Conservation (phyloP, 1,139 yeast species). For the Eremothecium coryli region DNA sequence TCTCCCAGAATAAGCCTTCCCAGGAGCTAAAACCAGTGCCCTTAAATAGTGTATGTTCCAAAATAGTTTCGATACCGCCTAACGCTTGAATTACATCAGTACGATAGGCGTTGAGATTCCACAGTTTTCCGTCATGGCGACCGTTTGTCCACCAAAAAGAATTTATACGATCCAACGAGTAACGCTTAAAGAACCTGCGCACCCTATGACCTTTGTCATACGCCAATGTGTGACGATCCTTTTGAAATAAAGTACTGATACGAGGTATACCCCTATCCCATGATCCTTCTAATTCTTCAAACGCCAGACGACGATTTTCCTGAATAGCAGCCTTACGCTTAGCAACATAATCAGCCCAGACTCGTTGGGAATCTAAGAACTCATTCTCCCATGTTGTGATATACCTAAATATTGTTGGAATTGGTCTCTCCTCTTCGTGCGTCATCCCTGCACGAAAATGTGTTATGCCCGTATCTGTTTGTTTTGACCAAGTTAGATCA, state of each 20-base stretch:
- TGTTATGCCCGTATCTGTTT: slow-evolving; percentile 89
- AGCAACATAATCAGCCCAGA: slow-evolving; percentile 95
- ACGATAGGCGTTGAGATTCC: slow-evolving; percentile 89
- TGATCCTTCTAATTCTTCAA: slow-evolving; percentile 85
- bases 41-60: slow-evolving; percentile 89
- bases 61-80: slow-evolving; percentile 93
- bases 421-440: slow-evolving; percentile 64
- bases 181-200: slow-evolving; percentile 71
- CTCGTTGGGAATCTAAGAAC: slow-evolving; percentile 85
- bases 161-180: slow-evolving; percentile 57
- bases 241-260: slow-evolving; percentile 88
- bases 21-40: slow-evolving; percentile 97
- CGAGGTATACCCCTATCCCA: slow-evolving; percentile 98
- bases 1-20: slow-evolving; percentile 99
- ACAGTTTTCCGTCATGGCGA: slow-evolving; percentile 89
- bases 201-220: slow-evolving; percentile 91
- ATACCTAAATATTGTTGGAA: slow-evolving; percentile 90
- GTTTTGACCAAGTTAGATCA: slow-evolving; percentile 83
- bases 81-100: slow-evolving; percentile 95
- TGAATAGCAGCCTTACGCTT: slow-evolving; percentile 82
- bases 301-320: slow-evolving; percentile 76
- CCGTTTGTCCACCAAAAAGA: slow-evolving; percentile 97
- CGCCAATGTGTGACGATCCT: slow-evolving; percentile 89
- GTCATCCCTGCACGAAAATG: slow-evolving; percentile 94
- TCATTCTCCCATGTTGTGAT: slow-evolving; percentile 97